Evolutionary conservation across 192 early-diverging fungal genomes (phyloP).

Genomic region (Backusella psychrophila): DNA sequence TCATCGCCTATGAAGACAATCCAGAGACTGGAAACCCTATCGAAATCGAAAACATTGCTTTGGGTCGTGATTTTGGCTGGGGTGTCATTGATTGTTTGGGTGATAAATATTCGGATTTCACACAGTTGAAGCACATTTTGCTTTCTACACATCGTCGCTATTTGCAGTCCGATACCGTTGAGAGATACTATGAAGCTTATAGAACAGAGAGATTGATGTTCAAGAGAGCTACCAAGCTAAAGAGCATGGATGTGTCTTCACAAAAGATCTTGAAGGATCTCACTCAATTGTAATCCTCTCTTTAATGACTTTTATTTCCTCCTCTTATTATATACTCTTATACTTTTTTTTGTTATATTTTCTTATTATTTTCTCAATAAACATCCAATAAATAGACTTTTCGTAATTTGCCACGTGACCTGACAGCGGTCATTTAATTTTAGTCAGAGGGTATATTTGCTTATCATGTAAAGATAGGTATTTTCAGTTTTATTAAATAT

Average conservation of each 20-base stretch:
- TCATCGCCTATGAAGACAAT: slow-evolving; percentile 89
- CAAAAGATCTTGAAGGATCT: slow-evolving; percentile 32
- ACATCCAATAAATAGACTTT: neutral
- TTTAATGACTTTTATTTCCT: neutral
- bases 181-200: slow-evolving; percentile 55
- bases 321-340: neutral
- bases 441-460: neutral
- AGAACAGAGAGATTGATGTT: slow-evolving; percentile 49
- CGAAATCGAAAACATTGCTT: slow-evolving; percentile 43
- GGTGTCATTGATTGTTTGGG: slow-evolving; percentile 89
- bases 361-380: neutral
- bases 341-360: neutral
- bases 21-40: slow-evolving; percentile 43
- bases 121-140: slow-evolving; percentile 40
- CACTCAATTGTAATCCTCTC: slow-evolving; percentile 11
- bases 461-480: neutral
- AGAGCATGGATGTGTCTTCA: slow-evolving; percentile 24
- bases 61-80: slow-evolving; percentile 88
- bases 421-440: neutral
- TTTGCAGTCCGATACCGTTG: slow-evolving; percentile 49
- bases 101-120: slow-evolving; percentile 88
- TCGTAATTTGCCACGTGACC: neutral
- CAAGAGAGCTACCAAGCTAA: slow-evolving; percentile 26
- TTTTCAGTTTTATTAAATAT: slow-evolving; percentile 1
- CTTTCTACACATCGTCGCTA: slow-evolving; percentile 49